Evolutionary conservation across 192 early-diverging fungal genomes (phyloP).

Genomic region (Backusella mclennaniae): DNA sequence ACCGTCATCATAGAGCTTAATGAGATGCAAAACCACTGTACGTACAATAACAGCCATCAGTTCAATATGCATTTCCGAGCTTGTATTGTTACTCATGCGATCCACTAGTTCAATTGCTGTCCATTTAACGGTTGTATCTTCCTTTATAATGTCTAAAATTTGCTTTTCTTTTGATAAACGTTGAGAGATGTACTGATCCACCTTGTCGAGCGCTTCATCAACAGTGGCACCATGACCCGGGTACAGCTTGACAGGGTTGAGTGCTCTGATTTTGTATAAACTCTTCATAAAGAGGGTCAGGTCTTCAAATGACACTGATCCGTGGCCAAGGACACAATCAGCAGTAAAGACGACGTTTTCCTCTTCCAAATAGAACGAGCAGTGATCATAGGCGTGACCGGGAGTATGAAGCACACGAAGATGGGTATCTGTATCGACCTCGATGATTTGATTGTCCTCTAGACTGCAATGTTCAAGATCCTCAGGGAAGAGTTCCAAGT

Average conservation of each 20-base stretch:
- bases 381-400: slow-evolving; percentile 80
- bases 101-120: background rate
- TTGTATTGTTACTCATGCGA: background rate
- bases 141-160: slow-evolving; percentile 48
- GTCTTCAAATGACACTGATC: slow-evolving; percentile 74
- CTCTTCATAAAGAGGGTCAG: slow-evolving; percentile 70
- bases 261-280: slow-evolving; percentile 48
- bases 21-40: background rate
- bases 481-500: slow-evolving; percentile 27
- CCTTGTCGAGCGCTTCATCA: slow-evolving; percentile 55
- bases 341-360: slow-evolving; percentile 73
- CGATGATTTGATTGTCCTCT: slow-evolving; percentile 60
- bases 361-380: slow-evolving; percentile 63
- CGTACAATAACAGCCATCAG: background rate
- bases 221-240: slow-evolving; percentile 74
- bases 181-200: slow-evolving; percentile 78
- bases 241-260: slow-evolving; percentile 50
- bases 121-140: background rate
- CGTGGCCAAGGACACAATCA: slow-evolving; percentile 84
- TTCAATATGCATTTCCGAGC: background rate
- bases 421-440: slow-evolving; percentile 52
- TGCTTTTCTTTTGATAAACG: slow-evolving; percentile 72
- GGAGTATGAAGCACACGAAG: slow-evolving; percentile 70
- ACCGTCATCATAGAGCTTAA: background rate
- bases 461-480: slow-evolving; percentile 20